Percentiles rank a stretch among this genome's conserved stretches.
phyloP scores from a whole-genome alignment of 805 yeast species.

The Gaillardinia entomophila region DNA sequence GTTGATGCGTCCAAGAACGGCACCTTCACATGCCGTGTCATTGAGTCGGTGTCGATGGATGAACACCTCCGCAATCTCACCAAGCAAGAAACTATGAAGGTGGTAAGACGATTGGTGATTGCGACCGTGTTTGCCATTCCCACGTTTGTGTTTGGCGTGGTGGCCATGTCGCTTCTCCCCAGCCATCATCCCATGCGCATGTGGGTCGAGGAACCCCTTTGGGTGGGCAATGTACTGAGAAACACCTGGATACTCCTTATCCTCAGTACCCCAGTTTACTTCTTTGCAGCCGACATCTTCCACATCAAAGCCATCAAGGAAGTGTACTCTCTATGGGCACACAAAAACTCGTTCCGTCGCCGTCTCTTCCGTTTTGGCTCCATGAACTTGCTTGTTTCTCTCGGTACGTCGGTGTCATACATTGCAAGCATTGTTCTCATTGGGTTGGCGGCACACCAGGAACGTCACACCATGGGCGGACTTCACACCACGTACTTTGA shows the following conservation, averaged over 20 bases:
- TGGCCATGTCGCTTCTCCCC: constrained; percentile 60
- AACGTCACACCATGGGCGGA: constrained; percentile 24
- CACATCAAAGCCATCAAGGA: constrained; percentile 64
- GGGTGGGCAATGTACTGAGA: constrained; percentile 58
- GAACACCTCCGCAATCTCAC: constrained; percentile 54
- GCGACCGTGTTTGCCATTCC: constrained; percentile 57
- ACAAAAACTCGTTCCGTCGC: constrained; percentile 47
- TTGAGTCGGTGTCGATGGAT: constrained; percentile 53
- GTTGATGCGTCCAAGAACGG: constrained; percentile 14
- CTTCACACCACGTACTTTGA: constrained; percentile 68
- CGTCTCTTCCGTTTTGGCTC: constrained; percentile 68
- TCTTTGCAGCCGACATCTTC: constrained; percentile 68
- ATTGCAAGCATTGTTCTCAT: constrained; percentile 59
- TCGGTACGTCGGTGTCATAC: constrained; percentile 72
- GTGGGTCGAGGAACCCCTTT: constrained; percentile 57
- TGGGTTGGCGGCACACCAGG: constrained; percentile 35
- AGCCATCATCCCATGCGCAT: constrained; percentile 32
- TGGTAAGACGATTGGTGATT: constrained; percentile 42
- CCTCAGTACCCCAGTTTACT: constrained; percentile 67
- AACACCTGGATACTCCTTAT: constrained; percentile 62
- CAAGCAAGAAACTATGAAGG: constrained; percentile 38
- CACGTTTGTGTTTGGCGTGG: constrained; percentile 61
- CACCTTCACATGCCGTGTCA: constrained; percentile 45
- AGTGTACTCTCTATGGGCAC: constrained; percentile 49
- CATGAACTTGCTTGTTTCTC: constrained; percentile 66